phyloP scores from a whole-genome alignment of 1,139 yeast genomes.

The Lizanozyma gosingica region DNA sequence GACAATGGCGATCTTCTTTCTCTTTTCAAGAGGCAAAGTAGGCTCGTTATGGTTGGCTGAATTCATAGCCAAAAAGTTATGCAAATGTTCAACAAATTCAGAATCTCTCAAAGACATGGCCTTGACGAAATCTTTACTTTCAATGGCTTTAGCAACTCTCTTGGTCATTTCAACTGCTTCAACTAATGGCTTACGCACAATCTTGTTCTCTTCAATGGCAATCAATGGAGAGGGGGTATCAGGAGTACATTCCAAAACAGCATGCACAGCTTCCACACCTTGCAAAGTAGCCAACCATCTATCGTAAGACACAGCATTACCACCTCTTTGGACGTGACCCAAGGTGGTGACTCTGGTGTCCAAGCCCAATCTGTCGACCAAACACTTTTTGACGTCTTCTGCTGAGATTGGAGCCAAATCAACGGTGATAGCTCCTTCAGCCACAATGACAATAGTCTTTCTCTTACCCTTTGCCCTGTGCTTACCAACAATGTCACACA shows the following conservation, averaged over 20 bases:
- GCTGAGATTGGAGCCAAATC: conserved; percentile 59
- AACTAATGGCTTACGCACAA: conserved; percentile 59
- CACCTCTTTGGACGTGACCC: conserved; percentile 85
- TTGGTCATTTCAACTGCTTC: conserved; percentile 67
- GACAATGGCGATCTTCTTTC: conserved; percentile 60
- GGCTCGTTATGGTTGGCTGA: conserved; percentile 56
- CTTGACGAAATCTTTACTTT: conserved; percentile 46
- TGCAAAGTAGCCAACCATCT: conserved; percentile 68
- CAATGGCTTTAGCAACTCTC: conserved; percentile 62
- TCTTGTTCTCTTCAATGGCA: conserved; percentile 63
- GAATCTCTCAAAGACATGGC: conserved; percentile 65
- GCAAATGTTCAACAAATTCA: conserved; percentile 59
- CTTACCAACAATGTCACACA: conserved; percentile 54
- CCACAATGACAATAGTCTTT: conserved; percentile 72
- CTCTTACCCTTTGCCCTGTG: conserved; percentile 68
- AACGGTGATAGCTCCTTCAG: conserved; percentile 73
- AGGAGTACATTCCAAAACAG: conserved; percentile 62
- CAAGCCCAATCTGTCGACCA: conserved; percentile 56
- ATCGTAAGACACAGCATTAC: conserved; percentile 76
- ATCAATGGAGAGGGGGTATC: conserved; percentile 71
- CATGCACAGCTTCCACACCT: conserved; percentile 79
- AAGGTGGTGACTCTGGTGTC: conserved; percentile 74
- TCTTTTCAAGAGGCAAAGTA: conserved; percentile 44
- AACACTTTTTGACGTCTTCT: conserved; percentile 57
- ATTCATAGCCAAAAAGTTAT: conserved; percentile 51